These are phyloP conservation scores for Tremella yokohamensis DNA, from an alignment of 768 basidiomycete species.

Conservation along the genomic window DNA sequence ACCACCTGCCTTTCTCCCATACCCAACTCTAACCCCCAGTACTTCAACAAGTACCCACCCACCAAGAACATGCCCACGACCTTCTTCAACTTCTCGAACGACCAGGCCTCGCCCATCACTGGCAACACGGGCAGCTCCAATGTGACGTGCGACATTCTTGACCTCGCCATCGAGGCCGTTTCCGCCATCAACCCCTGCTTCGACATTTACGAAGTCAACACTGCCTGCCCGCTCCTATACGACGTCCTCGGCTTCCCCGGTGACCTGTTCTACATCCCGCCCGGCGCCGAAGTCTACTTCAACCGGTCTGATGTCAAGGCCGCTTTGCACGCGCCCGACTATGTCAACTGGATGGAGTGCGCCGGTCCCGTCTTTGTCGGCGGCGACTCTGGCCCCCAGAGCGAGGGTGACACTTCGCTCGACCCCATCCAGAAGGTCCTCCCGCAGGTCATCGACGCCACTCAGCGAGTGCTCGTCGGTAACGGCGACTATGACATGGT, in stretches of 20 bases:
- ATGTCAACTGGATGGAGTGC: constrained; percentile 1
- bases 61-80: neutral
- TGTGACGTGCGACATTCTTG: constrained; percentile 1
- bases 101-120: no score
- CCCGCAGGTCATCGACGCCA: neutral
- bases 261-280: neutral
- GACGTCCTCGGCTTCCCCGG: constrained; percentile 6
- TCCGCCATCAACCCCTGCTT: constrained; percentile 6
- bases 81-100: constrained; percentile 10
- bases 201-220: constrained; percentile 7
- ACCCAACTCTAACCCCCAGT: no score
- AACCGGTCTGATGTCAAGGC: constrained; percentile 6
- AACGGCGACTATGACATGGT: constrained; percentile 2
- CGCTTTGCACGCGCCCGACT: constrained; percentile 5
- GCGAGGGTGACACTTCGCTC: neutral
- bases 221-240: neutral
- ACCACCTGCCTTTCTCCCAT: no score
- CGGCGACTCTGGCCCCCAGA: constrained; percentile 2
- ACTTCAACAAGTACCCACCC: constrained; percentile 5
- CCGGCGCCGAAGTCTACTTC: constrained; percentile 3
- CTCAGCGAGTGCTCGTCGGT: neutral
- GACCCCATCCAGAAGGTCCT: constrained; percentile 7
- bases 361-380: neutral
- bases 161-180: neutral
- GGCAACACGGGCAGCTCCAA: no score